phyloP scores from a whole-genome alignment of 805 yeast genomes.

The Kodamaea restingae region DNA sequence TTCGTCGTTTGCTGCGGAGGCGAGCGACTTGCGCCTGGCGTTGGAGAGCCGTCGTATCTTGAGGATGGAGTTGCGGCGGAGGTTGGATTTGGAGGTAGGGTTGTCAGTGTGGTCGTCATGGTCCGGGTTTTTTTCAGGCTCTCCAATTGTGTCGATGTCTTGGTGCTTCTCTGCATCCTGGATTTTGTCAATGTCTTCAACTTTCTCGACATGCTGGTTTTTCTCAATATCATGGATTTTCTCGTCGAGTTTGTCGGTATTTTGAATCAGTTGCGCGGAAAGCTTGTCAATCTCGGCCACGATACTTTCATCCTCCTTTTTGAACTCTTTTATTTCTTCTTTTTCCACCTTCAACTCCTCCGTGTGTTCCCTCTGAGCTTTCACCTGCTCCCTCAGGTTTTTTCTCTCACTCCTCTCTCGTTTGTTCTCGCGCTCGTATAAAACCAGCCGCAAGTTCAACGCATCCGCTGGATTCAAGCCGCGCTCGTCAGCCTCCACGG shows the following conservation, averaged over 20 bases:
- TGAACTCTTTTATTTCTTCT: conserved; percentile 1
- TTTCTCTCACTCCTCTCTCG: neutral
- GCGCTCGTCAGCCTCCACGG: conserved; percentile 41
- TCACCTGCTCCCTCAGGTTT: conserved; percentile 4
- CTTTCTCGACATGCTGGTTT: no score
- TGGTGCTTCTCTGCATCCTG: no score
- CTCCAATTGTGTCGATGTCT: no score
- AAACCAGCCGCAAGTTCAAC: conserved; percentile 48
- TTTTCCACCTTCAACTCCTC: conserved; percentile 1
- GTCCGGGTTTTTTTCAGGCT: no score
- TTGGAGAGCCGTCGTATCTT: conserved; percentile 31
- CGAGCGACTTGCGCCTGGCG: conserved; percentile 36
- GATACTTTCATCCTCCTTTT: no score
- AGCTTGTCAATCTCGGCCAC: no score
- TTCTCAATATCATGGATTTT: no score
- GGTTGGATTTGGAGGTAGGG: conserved; percentile 1
- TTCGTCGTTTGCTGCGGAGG: conserved; percentile 38
- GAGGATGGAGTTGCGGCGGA: conserved; percentile 12
- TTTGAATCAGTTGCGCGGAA: no score
- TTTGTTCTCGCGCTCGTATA: conserved; percentile 27
- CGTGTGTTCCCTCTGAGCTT: conserved; percentile 4
- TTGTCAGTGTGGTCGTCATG: neutral
- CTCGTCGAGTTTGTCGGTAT: no score
- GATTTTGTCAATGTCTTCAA: no score
- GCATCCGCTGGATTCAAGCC: conserved; percentile 62